Evolutionary conservation across 75 land plant genomes (phyloP).

Genomic region (Picea sitchensis): DNA sequence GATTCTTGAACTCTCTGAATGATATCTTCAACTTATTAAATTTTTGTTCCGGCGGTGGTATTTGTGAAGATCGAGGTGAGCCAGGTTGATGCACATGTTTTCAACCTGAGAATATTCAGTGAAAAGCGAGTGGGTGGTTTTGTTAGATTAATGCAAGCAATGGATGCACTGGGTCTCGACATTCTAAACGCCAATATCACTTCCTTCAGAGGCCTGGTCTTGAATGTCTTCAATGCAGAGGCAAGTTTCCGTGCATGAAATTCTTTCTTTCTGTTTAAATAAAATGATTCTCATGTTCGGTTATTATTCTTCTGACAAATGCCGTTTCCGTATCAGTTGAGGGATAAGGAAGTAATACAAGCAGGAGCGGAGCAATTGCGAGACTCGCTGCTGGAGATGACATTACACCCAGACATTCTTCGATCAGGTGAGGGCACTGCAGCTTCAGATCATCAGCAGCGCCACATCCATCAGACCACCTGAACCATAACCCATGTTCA

Average conservation of each 20-base stretch:
- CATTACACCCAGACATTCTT: slow-evolving; percentile 25
- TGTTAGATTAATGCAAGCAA: slow-evolving; percentile 77
- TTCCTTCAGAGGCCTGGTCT: slow-evolving; percentile 57
- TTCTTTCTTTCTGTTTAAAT: neutral
- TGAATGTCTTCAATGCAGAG: slow-evolving; percentile 73
- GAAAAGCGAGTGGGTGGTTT: slow-evolving; percentile 70
- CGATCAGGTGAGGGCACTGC: slow-evolving; percentile 3
- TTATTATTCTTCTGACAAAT: neutral
- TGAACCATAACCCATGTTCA: too few species aligned
- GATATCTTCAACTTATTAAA: neutral
- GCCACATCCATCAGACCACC: neutral
- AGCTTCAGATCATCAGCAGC: slow-evolving; percentile 7
- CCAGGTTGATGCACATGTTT: slow-evolving; percentile 47
- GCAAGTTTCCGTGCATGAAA: slow-evolving; percentile 25
- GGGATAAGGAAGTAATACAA: slow-evolving; percentile 71
- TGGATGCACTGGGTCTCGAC: slow-evolving; percentile 64
- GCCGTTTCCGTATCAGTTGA: slow-evolving; percentile 35
- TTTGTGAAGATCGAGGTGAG: slow-evolving; percentile 80
- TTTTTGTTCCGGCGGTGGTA: neutral
- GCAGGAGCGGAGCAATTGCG: slow-evolving; percentile 85
- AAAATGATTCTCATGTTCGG: neutral
- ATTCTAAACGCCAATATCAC: slow-evolving; percentile 78
- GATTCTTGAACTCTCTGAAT: too few species aligned
- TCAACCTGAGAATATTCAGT: slow-evolving; percentile 54
- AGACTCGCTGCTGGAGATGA: slow-evolving; percentile 79